Evolutionary conservation across 164 flowering plant genomes (phyloP).

Genomic region (Annona squamosa): DNA sequence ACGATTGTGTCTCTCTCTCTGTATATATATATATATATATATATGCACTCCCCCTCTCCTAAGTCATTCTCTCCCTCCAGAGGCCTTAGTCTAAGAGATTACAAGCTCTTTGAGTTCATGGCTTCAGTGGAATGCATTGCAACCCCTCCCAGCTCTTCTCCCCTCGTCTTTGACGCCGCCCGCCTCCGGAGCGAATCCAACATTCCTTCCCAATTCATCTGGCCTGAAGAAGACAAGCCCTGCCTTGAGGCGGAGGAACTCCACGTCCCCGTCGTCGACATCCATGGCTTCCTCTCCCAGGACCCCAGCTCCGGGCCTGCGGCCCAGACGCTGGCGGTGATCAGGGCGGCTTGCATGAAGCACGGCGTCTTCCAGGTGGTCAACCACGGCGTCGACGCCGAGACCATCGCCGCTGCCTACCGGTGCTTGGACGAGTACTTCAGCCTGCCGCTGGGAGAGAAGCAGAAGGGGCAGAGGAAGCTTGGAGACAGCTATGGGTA

Average conservation of each 20-base stretch:
- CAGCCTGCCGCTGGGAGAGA: slow-evolving; percentile 31
- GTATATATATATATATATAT: too few relatives aligned
- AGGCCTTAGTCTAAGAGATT: not conserved
- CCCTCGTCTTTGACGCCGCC: slow-evolving; percentile 27
- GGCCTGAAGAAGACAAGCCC: slow-evolving; percentile 69
- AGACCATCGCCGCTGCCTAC: slow-evolving; percentile 38
- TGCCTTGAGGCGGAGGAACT: slow-evolving; percentile 24
- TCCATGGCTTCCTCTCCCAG: slow-evolving; percentile 36
- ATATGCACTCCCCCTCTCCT: not conserved
- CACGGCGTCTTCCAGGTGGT: slow-evolving; percentile 60
- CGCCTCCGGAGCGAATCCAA: slow-evolving; percentile 25
- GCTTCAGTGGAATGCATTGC: not conserved
- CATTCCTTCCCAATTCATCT: slow-evolving; percentile 56
- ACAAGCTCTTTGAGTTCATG: not conserved
- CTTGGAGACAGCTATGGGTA: slow-evolving; percentile 52
- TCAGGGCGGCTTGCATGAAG: slow-evolving; percentile 41
- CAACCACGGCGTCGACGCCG: slow-evolving; percentile 48
- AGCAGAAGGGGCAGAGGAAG: slow-evolving; percentile 50
- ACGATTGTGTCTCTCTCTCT: not conserved
- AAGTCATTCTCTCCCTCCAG: not conserved
- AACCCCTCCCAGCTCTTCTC: not conserved
- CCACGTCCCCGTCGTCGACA: slow-evolving; percentile 41
- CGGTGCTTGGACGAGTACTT: slow-evolving; percentile 39
- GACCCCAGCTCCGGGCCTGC: slow-evolving; percentile 29
- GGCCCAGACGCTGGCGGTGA: slow-evolving; percentile 12